Percentiles rank a stretch among this genome's conserved stretches.
These are phyloP conservation scores for Pterocarpus santalinus DNA, from an alignment of 306 rosid genomes.

Conservation along the genomic window DNA sequence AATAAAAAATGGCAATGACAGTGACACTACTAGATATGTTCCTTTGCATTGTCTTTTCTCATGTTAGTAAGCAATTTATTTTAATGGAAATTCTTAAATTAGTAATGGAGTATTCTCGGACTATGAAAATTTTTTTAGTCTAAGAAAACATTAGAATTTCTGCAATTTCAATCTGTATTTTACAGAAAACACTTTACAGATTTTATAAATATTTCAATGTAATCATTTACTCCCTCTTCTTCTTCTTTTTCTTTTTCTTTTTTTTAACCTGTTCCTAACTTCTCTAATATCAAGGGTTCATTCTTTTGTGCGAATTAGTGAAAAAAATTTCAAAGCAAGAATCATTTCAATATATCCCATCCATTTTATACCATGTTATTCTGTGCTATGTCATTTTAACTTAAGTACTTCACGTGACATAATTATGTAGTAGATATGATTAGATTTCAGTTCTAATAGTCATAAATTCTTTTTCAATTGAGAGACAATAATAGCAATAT, in stretches of 20 bases:
- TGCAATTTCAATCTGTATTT: not conserved
- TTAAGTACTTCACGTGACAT: slow-evolving; percentile 5
- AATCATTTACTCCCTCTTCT: not conserved
- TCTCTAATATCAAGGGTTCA: not conserved
- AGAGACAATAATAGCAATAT: slow-evolving; percentile 22
- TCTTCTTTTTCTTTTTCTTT: too few species aligned
- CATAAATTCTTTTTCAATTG: not conserved
- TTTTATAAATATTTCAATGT: not conserved
- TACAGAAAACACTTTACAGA: not conserved
- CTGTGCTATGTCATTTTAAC: not conserved
- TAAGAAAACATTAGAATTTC: not conserved
- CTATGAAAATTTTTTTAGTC: not conserved
- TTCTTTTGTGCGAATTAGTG: too few species aligned
- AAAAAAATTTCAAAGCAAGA: not conserved
- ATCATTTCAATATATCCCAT: not conserved
- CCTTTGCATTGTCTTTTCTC: slow-evolving; percentile 38
- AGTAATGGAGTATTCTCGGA: not conserved
- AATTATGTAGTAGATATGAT: slow-evolving; percentile 36
- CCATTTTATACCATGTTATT: not conserved
- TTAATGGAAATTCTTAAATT: not conserved
- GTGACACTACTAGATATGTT: slow-evolving; percentile 31
- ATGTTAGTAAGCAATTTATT: slow-evolving; percentile 10
- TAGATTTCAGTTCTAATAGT: slow-evolving; percentile 4
- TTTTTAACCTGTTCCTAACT: not conserved
- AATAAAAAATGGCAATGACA: slow-evolving; percentile 26